A percentile compares a stretch with the other conserved stretches of the same genome.
Conservation (phyloP, 2,329 filamentous ascomycete genomes). For the Neofusicoccum kwambonambiense region DNA sequence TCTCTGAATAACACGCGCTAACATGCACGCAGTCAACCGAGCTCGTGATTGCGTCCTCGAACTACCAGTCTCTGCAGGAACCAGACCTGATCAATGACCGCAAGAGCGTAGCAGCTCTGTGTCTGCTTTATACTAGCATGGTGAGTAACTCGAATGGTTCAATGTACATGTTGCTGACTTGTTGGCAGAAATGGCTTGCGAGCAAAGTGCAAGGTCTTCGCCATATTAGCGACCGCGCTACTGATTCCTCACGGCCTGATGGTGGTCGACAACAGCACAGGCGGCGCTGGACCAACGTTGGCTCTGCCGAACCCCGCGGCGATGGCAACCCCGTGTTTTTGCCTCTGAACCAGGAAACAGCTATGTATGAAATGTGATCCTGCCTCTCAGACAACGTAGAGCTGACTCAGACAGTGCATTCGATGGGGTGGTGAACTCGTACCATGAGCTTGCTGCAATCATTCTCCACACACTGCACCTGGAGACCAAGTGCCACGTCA, state of each 20-base stretch:
- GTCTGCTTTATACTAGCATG: slow-evolving; percentile 93
- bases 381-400: not conserved
- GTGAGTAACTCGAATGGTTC: slow-evolving; percentile 29
- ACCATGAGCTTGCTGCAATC: slow-evolving; percentile 74
- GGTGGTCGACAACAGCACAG: slow-evolving; percentile 52
- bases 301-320: slow-evolving; percentile 45
- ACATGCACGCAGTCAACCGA: slow-evolving; percentile 24
- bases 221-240: slow-evolving; percentile 73
- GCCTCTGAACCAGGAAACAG: slow-evolving; percentile 83
- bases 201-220: slow-evolving; percentile 78
- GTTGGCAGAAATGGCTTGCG: slow-evolving; percentile 74
- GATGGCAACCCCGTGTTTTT: slow-evolving; percentile 73
- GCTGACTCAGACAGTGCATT: slow-evolving; percentile 61
- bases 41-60: slow-evolving; percentile 35
- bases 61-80: slow-evolving; percentile 54
- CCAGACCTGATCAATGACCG: slow-evolving; percentile 84
- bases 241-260: slow-evolving; percentile 59
- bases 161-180: not conserved
- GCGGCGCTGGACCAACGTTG: slow-evolving; percentile 80
- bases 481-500: slow-evolving; percentile 81
- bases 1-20: slow-evolving; percentile 29
- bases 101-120: slow-evolving; percentile 80
- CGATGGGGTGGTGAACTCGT: slow-evolving; percentile 80
- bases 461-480: slow-evolving; percentile 84
- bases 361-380: slow-evolving; percentile 57